Evolutionary conservation across 2,329 filamentous ascomycete species (phyloP).

Genomic region (Cyphellophora europaea): DNA sequence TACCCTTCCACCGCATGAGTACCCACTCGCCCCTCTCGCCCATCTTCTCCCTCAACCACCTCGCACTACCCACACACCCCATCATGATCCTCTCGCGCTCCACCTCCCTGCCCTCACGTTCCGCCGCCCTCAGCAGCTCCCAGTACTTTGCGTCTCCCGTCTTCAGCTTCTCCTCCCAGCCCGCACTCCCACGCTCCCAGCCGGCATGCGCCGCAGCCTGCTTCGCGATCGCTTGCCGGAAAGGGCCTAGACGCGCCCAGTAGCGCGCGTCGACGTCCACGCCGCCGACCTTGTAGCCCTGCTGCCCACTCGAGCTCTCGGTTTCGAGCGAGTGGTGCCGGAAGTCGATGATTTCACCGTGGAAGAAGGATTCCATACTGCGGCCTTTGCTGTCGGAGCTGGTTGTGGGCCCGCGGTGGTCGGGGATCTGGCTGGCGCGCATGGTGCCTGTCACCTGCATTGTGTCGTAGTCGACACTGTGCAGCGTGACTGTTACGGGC

Average conservation of each 20-base stretch:
- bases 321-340: constrained; percentile 38
- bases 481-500: constrained; percentile 59
- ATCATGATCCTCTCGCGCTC: constrained; percentile 14
- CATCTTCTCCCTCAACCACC: constrained; percentile 17
- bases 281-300: constrained; percentile 26
- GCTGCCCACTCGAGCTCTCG: constrained; percentile 34
- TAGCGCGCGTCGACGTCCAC: constrained; percentile 38
- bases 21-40: constrained; percentile 38
- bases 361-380: constrained; percentile 37
- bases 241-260: constrained; percentile 39
- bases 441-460: constrained; percentile 60
- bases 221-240: constrained; percentile 34
- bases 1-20: constrained; percentile 40
- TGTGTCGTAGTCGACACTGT: constrained; percentile 48
- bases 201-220: constrained; percentile 19
- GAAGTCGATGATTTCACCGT: constrained; percentile 62
- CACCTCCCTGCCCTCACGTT: constrained; percentile 6
- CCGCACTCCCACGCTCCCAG: background rate
- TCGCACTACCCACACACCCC: constrained; percentile 12
- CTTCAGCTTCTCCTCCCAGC: constrained; percentile 4
- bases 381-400: background rate
- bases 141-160: constrained; percentile 23
- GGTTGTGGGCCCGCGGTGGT: constrained; percentile 4
- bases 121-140: background rate
- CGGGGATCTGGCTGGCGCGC: constrained; percentile 60